These are phyloP conservation scores for Craspedostauros australis DNA, from an alignment of 108 stramenopile genomes.

Conservation along the genomic window DNA sequence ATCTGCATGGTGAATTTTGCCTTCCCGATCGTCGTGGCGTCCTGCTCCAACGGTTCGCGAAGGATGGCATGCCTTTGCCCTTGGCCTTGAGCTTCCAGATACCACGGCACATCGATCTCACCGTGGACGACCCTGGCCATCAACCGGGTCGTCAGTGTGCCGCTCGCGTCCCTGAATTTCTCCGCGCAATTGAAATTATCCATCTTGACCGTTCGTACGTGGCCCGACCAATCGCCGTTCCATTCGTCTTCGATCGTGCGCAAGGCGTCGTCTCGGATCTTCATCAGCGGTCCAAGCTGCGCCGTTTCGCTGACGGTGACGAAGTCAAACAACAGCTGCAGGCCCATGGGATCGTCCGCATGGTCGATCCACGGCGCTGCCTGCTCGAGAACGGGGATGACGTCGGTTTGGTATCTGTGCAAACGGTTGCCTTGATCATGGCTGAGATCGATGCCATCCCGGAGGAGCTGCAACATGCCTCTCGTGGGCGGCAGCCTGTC, in stretches of 20 bases:
- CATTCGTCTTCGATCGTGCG: conserved; percentile 6
- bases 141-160: background rate
- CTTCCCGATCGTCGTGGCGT: conserved; percentile 13
- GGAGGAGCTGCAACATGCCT: conserved; percentile 41
- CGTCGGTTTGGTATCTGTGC: conserved; percentile 12
- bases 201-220: background rate
- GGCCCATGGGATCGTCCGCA: conserved; percentile 8
- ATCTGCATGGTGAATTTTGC: conserved; percentile 61
- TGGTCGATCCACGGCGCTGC: conserved; percentile 37
- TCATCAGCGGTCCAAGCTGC: conserved; percentile 38
- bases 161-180: conserved; percentile 1
- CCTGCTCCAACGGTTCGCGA: background rate
- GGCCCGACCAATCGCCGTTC: conserved; percentile 11
- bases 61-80: conserved; percentile 32
- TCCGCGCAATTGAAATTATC: background rate
- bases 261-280: conserved; percentile 34
- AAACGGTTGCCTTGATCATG: conserved; percentile 8
- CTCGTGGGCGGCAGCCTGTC: conserved; percentile 29
- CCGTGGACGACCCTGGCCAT: conserved; percentile 54
- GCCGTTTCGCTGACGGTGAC: conserved; percentile 31
- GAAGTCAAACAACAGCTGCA: conserved; percentile 64
- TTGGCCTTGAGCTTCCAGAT: conserved; percentile 26
- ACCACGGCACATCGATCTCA: conserved; percentile 58
- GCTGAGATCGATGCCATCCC: no score
- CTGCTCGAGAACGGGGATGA: conserved; percentile 35